These are phyloP conservation scores for Calocybe gambosa DNA, from an alignment of 1,284 basidiomycete species.

Conservation along the genomic window DNA sequence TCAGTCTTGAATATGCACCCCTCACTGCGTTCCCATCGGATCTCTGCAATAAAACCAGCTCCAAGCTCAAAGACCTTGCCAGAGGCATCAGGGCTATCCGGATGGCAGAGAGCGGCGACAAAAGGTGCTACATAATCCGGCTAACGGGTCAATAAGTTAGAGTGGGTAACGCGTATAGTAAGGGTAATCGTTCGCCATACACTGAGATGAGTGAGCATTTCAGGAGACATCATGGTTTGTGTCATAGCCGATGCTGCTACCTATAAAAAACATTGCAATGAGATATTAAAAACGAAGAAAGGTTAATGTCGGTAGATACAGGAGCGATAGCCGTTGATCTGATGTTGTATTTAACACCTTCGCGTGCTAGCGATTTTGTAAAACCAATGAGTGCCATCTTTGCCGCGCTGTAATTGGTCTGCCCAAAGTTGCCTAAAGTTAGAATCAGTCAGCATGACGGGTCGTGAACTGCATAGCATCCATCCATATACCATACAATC, in stretches of 20 bases:
- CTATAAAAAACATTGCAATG: constrained; percentile 33
- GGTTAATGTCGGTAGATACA: constrained; percentile 38
- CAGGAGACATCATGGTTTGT: constrained; percentile 94
- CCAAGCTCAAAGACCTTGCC: constrained; percentile 94
- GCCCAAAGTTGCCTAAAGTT: constrained; percentile 84
- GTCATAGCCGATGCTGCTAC: constrained; percentile 94
- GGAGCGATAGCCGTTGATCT: constrained; percentile 86
- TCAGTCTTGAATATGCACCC: constrained; percentile 91
- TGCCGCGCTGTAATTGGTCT: constrained; percentile 88
- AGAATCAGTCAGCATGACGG: too few species aligned
- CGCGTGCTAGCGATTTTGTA: constrained; percentile 86
- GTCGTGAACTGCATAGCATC: too few species aligned
- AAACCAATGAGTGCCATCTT: constrained; percentile 90
- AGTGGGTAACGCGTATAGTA: too few species aligned
- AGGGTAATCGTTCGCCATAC: constrained; percentile 31
- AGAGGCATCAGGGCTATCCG: constrained; percentile 75
- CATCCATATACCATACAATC: constrained; percentile 63
- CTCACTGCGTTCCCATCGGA: constrained; percentile 90
- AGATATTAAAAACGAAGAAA: neutral
- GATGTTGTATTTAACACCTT: constrained; percentile 94
- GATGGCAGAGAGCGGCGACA: constrained; percentile 73
- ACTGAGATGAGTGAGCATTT: constrained; percentile 89
- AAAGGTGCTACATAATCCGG: constrained; percentile 95
- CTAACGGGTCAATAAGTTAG: constrained; percentile 27
- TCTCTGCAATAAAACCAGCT: constrained; percentile 88